Base-by-base conservation (phyloP, 768 basidiomycete genomes). In the Lyophyllum shimeji region DNA sequence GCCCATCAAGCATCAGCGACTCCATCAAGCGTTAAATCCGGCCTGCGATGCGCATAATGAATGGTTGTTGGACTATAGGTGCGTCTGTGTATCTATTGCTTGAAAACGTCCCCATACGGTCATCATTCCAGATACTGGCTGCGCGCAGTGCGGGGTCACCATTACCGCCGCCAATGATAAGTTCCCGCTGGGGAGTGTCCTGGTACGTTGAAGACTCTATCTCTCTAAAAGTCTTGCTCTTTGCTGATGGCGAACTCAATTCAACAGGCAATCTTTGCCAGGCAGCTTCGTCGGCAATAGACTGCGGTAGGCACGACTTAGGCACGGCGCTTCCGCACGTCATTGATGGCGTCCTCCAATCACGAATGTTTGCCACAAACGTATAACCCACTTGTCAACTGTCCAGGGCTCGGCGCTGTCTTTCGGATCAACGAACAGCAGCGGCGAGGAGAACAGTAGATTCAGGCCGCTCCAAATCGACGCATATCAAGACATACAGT, bases 1-100 rank as follows among this genome's bases (percentile, higher is more conserved):
- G 53, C 53, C 53, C 58, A 59, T 59, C 53, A 59, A n/a, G 20
- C 17, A 53, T 58, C 52, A 49, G 25, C 34, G 21, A 29, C 49
- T 33, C 7, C 53, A 59, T 52, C 58, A 55, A 15, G 53, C 34
- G 44, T n/a, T 48, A 48, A n/a, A 29, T 48, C 46, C 46, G 46
- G 18, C 27, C 15, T 25, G 20, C 33, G 13, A n/a, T 15, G 15
- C 7, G 27, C 23, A 53, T n/a, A 45, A 53, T 34, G 44, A 34
- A 34, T 34, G 11, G 5, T 24, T 42, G 18, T 21, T n/a, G 21
- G 37, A 4, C n/a, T 46, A 12, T 37, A 3, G 25, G 15, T 21
- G 49, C 25, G 29, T 29, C 29, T 29, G 31, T 53, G 27, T 46
- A 45, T 34, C 42, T 33, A 9, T 45, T 18, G 18, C 31, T 44